phyloP scores from a whole-genome alignment of 2,329 filamentous ascomycete species.

The Xylariaceae sp. region DNA sequence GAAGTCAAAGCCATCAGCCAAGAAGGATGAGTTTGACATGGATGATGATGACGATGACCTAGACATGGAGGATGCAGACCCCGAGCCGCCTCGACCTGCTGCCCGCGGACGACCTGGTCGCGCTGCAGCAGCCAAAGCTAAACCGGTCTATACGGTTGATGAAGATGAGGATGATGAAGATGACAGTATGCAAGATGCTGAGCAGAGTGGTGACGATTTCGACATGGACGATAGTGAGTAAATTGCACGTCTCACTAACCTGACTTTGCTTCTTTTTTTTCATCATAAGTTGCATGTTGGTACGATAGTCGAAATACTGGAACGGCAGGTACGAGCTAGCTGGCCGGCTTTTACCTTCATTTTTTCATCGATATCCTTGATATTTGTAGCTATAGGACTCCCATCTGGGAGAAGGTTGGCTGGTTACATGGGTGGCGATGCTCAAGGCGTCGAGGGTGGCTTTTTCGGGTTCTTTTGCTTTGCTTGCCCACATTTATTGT shows the following conservation, averaged over 20 bases:
- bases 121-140: slow-evolving; percentile 43
- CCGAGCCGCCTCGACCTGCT: slow-evolving; percentile 38
- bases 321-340: no score
- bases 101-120: slow-evolving; percentile 42
- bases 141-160: slow-evolving; percentile 37
- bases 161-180: slow-evolving; percentile 35
- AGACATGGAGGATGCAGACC: slow-evolving; percentile 40
- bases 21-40: slow-evolving; percentile 33
- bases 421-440: no score
- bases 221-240: slow-evolving; percentile 43
- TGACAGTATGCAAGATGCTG: slow-evolving; percentile 28
- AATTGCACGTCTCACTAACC: slow-evolving; percentile 6
- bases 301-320: no score
- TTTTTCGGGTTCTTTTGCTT: no score
- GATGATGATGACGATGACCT: slow-evolving; percentile 40
- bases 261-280: no score
- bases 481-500: no score
- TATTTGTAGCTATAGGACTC: no score
- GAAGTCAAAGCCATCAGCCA: slow-evolving; percentile 38
- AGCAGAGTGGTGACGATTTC: slow-evolving; percentile 46
- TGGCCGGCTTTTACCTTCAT: no score
- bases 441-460: no score
- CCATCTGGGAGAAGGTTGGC: no score
- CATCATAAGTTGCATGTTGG: no score
- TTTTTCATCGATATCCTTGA: no score